Evolutionary conservation across 148 eudicot species (phyloP), one percentile per base, ranked within the genome.

Genomic region (Arctostaphylos glauca): DNA sequence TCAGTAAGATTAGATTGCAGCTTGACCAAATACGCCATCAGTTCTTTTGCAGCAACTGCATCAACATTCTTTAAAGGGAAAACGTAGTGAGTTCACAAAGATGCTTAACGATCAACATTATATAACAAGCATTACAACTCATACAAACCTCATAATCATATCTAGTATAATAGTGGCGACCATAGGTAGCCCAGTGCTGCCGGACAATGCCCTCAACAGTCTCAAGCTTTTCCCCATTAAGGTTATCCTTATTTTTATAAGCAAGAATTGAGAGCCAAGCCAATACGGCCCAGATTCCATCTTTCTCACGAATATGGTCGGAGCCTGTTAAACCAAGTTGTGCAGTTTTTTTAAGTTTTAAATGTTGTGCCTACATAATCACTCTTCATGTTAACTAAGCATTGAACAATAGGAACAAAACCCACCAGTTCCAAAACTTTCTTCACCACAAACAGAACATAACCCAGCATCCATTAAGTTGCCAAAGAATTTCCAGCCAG

Each of bases 401-500:
- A 75, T 19, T 9, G 48, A 48, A 68, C 38, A 75, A 78, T 82
- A 55, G 60, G 67, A 44, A 74, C 25, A 49, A 46, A 38, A 41
- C 83, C 41, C 88, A 94, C 99, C 99, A 83, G 99, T 96, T 88
- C 99, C 99, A 84, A 96, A 96, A 87, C 99, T 96, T 88, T 96
- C 98, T 93, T 96, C 99, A 74, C 98, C 99, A 85, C 99, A 96
- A 60, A 94, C 87, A 66, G 98, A 96, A 84, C 99, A 96, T 78
- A 89, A 78, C 80, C 94, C 98, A 86, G 96, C 99, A 93, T 96
- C 99, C 99, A 96, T 96, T 38, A 96, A 84, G 85, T 96, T 96
- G 41, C 99, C 99, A 76, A 96, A 96, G 83, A 94, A 96, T 83
- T 96, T 96, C 99, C 99, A 96, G 83, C 99, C 99, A 80, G 99